These are phyloP conservation scores for Piper betle DNA, from an alignment of 164 flowering plant genomes.

Conservation along the genomic window DNA sequence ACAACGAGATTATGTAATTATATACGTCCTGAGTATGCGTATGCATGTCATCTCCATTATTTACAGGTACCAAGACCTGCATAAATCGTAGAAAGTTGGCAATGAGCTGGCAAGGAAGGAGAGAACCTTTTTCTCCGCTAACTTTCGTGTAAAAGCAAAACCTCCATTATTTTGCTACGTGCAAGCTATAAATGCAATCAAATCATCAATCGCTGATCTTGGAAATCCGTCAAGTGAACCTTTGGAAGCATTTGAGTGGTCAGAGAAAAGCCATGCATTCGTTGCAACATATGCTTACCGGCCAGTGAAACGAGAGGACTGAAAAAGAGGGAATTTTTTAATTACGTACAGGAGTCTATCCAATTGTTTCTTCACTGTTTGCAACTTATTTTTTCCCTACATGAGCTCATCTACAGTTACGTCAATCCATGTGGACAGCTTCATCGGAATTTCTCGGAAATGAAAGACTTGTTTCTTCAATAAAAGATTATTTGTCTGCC, in stretches of 20 bases:
- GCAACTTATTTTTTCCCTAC: not conserved
- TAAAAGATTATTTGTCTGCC: too few species aligned
- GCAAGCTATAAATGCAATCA: not conserved
- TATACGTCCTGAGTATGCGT: not conserved
- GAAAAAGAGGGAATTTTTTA: not conserved
- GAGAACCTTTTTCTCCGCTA: not conserved
- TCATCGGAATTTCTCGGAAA: constrained; percentile 6
- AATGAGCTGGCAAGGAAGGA: constrained; percentile 1
- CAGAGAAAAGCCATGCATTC: not conserved
- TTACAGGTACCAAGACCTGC: constrained; percentile 6
- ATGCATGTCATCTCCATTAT: not conserved
- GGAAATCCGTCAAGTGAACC: not conserved
- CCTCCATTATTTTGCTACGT: not conserved
- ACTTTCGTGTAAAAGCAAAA: not conserved
- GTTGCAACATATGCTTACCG: not conserved
- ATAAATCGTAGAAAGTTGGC: not conserved
- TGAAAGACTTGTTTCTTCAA: too few species aligned
- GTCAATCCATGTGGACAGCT: constrained; percentile 1
- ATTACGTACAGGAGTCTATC: too few species aligned
- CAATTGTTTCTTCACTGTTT: not conserved
- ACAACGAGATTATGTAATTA: too few species aligned
- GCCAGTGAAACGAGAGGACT: constrained; percentile 1
- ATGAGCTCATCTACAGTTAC: not conserved
- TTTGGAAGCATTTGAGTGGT: not conserved
- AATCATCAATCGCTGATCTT: not conserved